phyloP scores from a whole-genome alignment of 257 asterid species.

The Paraleonurus japonicus region DNA sequence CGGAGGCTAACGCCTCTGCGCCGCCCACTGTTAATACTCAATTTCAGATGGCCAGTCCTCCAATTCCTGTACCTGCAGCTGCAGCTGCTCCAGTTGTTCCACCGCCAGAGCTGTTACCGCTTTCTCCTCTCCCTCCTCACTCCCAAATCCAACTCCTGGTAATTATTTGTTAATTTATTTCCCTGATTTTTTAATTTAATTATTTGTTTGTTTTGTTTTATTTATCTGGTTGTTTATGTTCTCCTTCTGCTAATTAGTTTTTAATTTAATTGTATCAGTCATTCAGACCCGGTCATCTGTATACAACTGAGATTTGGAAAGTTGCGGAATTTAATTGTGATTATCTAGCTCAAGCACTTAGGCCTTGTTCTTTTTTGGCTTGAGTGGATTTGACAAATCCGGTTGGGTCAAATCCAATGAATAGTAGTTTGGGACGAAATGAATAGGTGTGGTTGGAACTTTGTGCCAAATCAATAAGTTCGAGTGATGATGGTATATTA shows the following conservation, averaged over 20 bases:
- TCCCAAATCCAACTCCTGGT: conserved; percentile 39
- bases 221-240: neutral
- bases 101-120: conserved; percentile 16
- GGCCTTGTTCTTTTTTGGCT: too few species aligned
- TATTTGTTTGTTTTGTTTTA: neutral
- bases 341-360: too few species aligned
- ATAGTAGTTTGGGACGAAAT: too few species aligned
- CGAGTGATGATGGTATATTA: too few species aligned
- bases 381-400: too few species aligned
- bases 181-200: neutral
- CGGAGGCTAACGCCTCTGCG: neutral
- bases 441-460: too few species aligned
- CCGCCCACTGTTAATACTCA: neutral
- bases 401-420: too few species aligned
- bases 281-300: too few species aligned
- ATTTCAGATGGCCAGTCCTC: neutral
- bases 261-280: neutral
- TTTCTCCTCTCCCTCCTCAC: conserved; percentile 38
- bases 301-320: neutral
- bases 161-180: neutral
- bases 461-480: too few species aligned
- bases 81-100: neutral
- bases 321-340: neutral
- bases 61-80: neutral
- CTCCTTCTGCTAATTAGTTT: neutral